These are phyloP conservation scores for Parsonsia alboflavescens DNA, from an alignment of 257 asterid genomes.

Conservation along the genomic window DNA sequence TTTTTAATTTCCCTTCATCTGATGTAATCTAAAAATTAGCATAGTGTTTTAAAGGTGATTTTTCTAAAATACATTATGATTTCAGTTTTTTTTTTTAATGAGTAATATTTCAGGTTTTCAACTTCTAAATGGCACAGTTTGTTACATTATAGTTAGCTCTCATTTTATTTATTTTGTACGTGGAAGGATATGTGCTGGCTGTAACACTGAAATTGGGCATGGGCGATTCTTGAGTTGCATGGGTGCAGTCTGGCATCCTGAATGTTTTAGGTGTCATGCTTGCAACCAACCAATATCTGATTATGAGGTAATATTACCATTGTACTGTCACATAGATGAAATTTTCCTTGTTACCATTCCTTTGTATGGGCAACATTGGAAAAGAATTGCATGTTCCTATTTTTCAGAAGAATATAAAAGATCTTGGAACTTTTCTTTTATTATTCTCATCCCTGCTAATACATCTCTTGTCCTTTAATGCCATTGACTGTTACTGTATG, in stretches of 20 bases:
- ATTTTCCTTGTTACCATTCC: background rate
- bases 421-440: background rate
- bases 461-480: background rate
- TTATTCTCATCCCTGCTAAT: background rate
- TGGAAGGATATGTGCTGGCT: constrained; percentile 91
- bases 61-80: background rate
- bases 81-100: background rate
- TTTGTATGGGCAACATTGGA: background rate
- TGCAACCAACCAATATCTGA: constrained; percentile 87
- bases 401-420: background rate
- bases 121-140: background rate
- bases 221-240: constrained; percentile 89
- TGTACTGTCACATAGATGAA: background rate
- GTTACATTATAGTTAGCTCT: constrained; percentile 6
- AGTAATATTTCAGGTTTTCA: background rate
- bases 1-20: background rate
- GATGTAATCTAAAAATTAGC: background rate
- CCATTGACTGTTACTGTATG: background rate
- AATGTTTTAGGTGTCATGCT: constrained; percentile 87
- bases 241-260: constrained; percentile 97
- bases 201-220: constrained; percentile 73
- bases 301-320: constrained; percentile 54
- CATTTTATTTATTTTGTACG: constrained; percentile 5
- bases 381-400: background rate
- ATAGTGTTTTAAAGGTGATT: background rate